Percentiles rank a stretch among this genome's conserved stretches.
Evolutionary conservation across 768 basidiomycete species (phyloP).

Genomic region (Suillus lakei): DNA sequence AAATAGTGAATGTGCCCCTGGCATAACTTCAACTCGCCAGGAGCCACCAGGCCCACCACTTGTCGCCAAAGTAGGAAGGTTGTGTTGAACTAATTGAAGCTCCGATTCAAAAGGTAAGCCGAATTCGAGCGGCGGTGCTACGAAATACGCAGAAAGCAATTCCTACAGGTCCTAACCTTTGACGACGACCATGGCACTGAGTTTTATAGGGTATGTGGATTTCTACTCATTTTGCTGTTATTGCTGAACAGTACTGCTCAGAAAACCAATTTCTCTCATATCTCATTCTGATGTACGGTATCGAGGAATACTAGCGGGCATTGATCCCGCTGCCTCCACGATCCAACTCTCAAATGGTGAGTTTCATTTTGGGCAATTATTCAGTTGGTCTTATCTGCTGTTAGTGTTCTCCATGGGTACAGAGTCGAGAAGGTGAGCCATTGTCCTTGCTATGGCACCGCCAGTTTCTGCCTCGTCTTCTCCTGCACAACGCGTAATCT

Average conservation of each 20-base stretch:
- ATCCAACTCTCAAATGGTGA: constrained; percentile 88
- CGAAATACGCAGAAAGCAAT: constrained; percentile 17
- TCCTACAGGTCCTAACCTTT: constrained; percentile 12
- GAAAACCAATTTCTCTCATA: constrained; percentile 88
- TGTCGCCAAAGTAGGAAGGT: not conserved
- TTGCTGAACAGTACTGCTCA: constrained; percentile 35
- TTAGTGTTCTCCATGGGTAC: constrained; percentile 88
- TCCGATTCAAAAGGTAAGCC: constrained; percentile 29
- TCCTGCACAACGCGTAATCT: constrained; percentile 20
- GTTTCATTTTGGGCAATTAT: constrained; percentile 12
- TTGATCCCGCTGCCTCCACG: constrained; percentile 84
- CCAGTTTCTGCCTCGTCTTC: constrained; percentile 2
- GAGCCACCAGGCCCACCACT: too few species aligned
- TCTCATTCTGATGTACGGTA: constrained; percentile 93
- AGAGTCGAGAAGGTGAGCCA: constrained; percentile 74
- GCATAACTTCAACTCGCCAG: not conserved
- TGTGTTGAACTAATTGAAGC: constrained; percentile 20
- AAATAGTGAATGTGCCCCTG: not conserved
- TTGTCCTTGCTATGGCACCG: constrained; percentile 8
- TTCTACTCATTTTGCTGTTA: not conserved
- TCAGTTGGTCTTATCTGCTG: not conserved
- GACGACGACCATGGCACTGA: constrained; percentile 60
- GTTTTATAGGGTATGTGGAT: constrained; percentile 69
- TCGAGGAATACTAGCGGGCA: constrained; percentile 84
- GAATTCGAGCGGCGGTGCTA: constrained; percentile 16